These are phyloP conservation scores for Buddleja alternifolia DNA, from an alignment of 257 asterid genomes.

Conservation along the genomic window DNA sequence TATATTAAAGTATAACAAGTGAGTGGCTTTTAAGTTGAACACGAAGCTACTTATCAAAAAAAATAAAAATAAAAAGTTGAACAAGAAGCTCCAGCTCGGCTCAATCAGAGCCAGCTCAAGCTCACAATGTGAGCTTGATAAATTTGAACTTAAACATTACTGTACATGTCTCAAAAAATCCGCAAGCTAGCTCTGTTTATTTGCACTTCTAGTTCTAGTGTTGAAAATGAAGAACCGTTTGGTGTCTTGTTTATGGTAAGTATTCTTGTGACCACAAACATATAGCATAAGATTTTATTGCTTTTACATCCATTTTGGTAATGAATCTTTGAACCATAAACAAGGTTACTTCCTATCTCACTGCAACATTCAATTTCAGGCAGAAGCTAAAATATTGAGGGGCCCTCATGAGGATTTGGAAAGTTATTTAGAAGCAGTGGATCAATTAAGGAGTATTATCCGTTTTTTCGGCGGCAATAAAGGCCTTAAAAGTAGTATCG, in stretches of 20 bases:
- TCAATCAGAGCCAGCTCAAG: background rate
- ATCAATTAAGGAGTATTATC: slow-evolving; percentile 72
- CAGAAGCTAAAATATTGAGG: slow-evolving; percentile 89
- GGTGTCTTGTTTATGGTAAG: slow-evolving; percentile 11
- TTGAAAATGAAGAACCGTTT: background rate
- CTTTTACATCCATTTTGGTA: background rate
- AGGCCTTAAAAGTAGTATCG: slow-evolving; percentile 59
- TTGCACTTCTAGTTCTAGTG: slow-evolving; percentile 19
- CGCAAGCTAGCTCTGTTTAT: background rate
- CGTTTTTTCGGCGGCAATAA: slow-evolving; percentile 65
- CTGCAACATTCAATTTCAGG: slow-evolving; percentile 52
- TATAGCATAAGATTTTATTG: slow-evolving; percentile 4
- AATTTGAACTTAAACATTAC: background rate
- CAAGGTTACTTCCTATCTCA: slow-evolving; percentile 16
- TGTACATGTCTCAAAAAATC: slow-evolving; percentile 4
- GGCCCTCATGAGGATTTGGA: slow-evolving; percentile 98
- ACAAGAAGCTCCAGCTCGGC: slow-evolving; percentile 4
- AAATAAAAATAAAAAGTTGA: no score
- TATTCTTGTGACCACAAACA: slow-evolving; percentile 8
- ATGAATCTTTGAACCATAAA: slow-evolving; percentile 16
- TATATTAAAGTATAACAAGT: background rate
- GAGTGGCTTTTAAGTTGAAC: background rate
- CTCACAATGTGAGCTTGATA: background rate
- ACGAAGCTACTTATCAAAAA: no score
- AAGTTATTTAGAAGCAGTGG: slow-evolving; percentile 85